A percentile compares a stretch with the other conserved stretches of the same genome.
Evolutionary conservation across 2,329 filamentous ascomycete species (phyloP).

Genomic region (Alternaria incomplexa): DNA sequence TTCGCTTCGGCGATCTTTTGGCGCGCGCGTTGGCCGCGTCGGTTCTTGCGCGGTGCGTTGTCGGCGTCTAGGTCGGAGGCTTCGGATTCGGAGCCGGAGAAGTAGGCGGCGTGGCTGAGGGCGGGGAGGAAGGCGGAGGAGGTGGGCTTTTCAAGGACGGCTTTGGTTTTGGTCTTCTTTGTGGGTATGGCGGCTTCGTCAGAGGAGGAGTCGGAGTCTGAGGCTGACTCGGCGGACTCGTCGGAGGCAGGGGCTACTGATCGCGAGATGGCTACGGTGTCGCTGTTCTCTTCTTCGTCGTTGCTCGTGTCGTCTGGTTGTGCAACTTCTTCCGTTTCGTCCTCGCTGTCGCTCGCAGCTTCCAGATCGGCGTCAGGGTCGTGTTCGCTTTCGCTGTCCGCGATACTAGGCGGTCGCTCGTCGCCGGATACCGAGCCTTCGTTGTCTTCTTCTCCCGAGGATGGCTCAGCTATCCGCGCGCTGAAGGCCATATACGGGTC

Average conservation of each 20-base stretch:
- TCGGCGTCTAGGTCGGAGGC: slow-evolving; percentile 64
- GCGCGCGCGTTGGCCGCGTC: slow-evolving; percentile 76
- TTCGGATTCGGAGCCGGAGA: slow-evolving; percentile 77
- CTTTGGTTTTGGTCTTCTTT: slow-evolving; percentile 27
- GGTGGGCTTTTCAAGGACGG: slow-evolving; percentile 16
- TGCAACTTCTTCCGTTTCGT: slow-evolving; percentile 5
- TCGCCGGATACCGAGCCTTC: slow-evolving; percentile 36
- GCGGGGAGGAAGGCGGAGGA: slow-evolving; percentile 73
- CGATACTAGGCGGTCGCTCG: slow-evolving; percentile 39
- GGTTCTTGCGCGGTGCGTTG: slow-evolving; percentile 69
- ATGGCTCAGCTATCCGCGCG: slow-evolving; percentile 49
- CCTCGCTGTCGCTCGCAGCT: slow-evolving; percentile 17
- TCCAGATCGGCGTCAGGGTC: slow-evolving; percentile 28
- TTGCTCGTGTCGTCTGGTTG: slow-evolving; percentile 9
- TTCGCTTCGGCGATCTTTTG: slow-evolving; percentile 83
- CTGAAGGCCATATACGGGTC: slow-evolving; percentile 45
- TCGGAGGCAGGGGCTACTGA: slow-evolving; percentile 23
- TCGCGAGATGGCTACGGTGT: background rate
- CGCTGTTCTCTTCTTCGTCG: background rate
- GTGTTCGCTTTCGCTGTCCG: slow-evolving; percentile 34
- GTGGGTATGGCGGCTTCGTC: slow-evolving; percentile 14
- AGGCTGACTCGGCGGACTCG: slow-evolving; percentile 14
- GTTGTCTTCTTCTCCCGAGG: slow-evolving; percentile 42
- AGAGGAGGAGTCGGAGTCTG: slow-evolving; percentile 15
- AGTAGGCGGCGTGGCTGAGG: slow-evolving; percentile 77